phyloP scores from a whole-genome alignment of 179 eudicot species.

The Pouteria campechiana region DNA sequence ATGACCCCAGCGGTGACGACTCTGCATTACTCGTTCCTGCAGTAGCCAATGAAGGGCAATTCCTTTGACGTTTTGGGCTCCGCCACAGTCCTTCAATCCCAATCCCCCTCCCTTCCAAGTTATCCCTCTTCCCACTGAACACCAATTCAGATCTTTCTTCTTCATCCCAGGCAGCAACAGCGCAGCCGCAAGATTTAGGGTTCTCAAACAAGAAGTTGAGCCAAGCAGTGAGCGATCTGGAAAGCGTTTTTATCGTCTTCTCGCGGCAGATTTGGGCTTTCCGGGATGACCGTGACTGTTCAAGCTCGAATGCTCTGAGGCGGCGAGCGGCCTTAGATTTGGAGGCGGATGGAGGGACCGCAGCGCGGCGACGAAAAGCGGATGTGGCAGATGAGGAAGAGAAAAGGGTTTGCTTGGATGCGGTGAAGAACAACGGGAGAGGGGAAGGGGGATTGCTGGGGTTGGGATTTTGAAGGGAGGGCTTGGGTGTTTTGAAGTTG shows the following conservation, averaged over 20 bases:
- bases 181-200: constrained; percentile 64
- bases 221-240: constrained; percentile 78
- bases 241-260: constrained; percentile 46
- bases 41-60: constrained; percentile 14
- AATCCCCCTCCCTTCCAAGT: constrained; percentile 13
- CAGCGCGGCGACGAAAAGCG: constrained; percentile 13
- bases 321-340: constrained; percentile 26
- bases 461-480: constrained; percentile 11
- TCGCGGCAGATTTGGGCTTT: constrained; percentile 49
- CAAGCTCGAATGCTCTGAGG: constrained; percentile 55
- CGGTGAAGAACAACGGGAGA: constrained; percentile 57
- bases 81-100: constrained; percentile 41
- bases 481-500: constrained; percentile 74
- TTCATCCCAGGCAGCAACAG: constrained; percentile 9
- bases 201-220: constrained; percentile 75
- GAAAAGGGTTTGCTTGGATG: constrained; percentile 44
- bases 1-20: constrained; percentile 4
- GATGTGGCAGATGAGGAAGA: constrained; percentile 21
- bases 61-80: constrained; percentile 62
- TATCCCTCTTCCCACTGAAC: constrained; percentile 49
- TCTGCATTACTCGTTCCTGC: constrained; percentile 6
- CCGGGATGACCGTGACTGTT: constrained; percentile 64
- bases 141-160: background rate
- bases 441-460: constrained; percentile 24
- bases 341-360: constrained; percentile 4